Conservation (phyloP, 345 rosid genomes). For the Hibiscus trionum region DNA sequence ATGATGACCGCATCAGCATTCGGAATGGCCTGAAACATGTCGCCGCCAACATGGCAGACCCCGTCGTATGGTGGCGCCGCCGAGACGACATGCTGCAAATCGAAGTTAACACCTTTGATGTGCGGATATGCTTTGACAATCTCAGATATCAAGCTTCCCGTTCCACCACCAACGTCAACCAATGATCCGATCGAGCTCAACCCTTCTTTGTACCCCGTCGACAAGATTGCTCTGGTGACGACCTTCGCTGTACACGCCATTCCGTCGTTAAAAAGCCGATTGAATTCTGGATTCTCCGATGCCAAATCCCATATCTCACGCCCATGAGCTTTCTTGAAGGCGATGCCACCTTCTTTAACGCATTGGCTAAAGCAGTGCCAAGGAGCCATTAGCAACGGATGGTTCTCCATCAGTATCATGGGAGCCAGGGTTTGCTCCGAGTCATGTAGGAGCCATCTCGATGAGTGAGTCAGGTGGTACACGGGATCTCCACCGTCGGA, state of each 20-base stretch:
- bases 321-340: slow-evolving; percentile 31
- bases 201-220: slow-evolving; percentile 18
- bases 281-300: slow-evolving; percentile 14
- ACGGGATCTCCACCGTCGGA: slow-evolving; percentile 18
- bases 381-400: slow-evolving; percentile 13
- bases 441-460: slow-evolving; percentile 27
- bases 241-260: slow-evolving; percentile 21
- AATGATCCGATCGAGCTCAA: slow-evolving; percentile 11
- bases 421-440: slow-evolving; percentile 23
- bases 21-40: slow-evolving; percentile 31
- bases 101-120: slow-evolving; percentile 31
- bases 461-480: slow-evolving; percentile 20
- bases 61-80: slow-evolving; percentile 23
- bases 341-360: slow-evolving; percentile 28
- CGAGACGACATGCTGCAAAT: slow-evolving; percentile 31
- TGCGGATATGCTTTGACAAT: slow-evolving; percentile 24
- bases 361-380: slow-evolving; percentile 28
- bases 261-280: slow-evolving; percentile 19
- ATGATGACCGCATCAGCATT: slow-evolving; percentile 24
- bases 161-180: slow-evolving; percentile 41
- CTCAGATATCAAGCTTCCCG: slow-evolving; percentile 15
- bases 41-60: slow-evolving; percentile 25
- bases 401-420: slow-evolving; percentile 18
- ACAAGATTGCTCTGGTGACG: slow-evolving; percentile 10
- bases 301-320: slow-evolving; percentile 22